Conservation (phyloP, 2,329 filamentous ascomycete genomes). For the Fusarium camptoceras region DNA sequence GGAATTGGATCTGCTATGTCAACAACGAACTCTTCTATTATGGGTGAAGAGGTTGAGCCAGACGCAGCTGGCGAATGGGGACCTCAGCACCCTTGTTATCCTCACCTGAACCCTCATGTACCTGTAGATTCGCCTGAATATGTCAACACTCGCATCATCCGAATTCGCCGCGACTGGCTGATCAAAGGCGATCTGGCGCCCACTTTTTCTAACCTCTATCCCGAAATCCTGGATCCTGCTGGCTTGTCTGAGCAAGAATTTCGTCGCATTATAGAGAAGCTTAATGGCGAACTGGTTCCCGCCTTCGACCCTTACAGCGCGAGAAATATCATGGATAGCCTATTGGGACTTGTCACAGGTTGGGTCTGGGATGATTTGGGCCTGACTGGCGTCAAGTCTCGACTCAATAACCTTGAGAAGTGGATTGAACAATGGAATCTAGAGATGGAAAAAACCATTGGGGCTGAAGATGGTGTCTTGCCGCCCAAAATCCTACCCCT, state of each 20-base stretch:
- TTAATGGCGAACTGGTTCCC: slow-evolving; percentile 81
- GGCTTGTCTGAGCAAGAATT: slow-evolving; percentile 89
- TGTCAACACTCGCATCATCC: slow-evolving; percentile 85
- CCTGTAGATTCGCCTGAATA: slow-evolving; percentile 80
- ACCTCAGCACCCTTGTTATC: slow-evolving; percentile 92
- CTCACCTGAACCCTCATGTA: slow-evolving; percentile 93
- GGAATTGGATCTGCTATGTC: slow-evolving; percentile 67
- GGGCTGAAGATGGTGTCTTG: slow-evolving; percentile 62
- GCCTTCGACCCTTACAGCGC: slow-evolving; percentile 83
- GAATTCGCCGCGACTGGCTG: slow-evolving; percentile 92
- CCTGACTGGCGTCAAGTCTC: slow-evolving; percentile 78
- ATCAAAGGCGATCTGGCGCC: slow-evolving; percentile 89
- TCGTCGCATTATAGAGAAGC: slow-evolving; percentile 79
- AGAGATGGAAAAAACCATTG: slow-evolving; percentile 69
- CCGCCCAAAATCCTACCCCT: slow-evolving; percentile 81
- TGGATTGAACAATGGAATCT: slow-evolving; percentile 92
- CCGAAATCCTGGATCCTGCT: slow-evolving; percentile 90
- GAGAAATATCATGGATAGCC: slow-evolving; percentile 82
- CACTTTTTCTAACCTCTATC: slow-evolving; percentile 94
- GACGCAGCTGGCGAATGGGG: slow-evolving; percentile 87
- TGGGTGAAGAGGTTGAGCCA: slow-evolving; percentile 72
- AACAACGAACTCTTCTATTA: slow-evolving; percentile 69
- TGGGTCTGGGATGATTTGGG: slow-evolving; percentile 97
- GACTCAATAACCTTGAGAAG: slow-evolving; percentile 75
- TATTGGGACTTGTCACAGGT: slow-evolving; percentile 84